Evolutionary conservation across 2,329 filamentous ascomycete species (phyloP).

Genomic region (Talaromyces sp.): DNA sequence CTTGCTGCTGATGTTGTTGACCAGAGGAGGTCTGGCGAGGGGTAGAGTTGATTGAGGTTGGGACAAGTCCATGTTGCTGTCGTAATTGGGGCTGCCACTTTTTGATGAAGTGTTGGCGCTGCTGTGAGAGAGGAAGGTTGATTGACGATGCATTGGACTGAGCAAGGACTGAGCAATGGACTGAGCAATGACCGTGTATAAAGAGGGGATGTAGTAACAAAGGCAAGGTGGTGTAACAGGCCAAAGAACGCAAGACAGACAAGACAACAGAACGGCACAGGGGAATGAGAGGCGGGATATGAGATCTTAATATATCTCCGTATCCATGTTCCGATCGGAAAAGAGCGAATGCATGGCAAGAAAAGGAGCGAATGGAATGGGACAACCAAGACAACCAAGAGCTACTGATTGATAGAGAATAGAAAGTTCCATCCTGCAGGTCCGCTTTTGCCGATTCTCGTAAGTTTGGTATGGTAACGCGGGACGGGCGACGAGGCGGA

Average conservation of each 20-base stretch:
- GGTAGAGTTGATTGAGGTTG: background rate
- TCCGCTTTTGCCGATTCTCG: background rate
- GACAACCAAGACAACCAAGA: no score
- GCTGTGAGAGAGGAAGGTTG: slow-evolving; percentile 4
- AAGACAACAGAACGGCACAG: background rate
- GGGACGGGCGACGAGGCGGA: background rate
- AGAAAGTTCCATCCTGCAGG: background rate
- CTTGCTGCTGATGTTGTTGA: slow-evolving; percentile 22
- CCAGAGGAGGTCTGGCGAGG: slow-evolving; percentile 15
- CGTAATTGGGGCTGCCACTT: background rate
- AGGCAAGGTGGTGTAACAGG: background rate
- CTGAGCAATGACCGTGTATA: no score
- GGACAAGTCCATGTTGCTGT: background rate
- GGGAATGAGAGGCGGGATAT: background rate
- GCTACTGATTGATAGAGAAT: background rate
- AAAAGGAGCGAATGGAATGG: slow-evolving; percentile 1
- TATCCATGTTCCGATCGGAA: background rate
- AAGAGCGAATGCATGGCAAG: background rate
- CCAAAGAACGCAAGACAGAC: background rate
- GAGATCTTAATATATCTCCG: background rate
- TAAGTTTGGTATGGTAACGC: background rate
- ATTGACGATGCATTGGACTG: slow-evolving; percentile 4
- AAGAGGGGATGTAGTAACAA: background rate
- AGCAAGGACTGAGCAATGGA: background rate
- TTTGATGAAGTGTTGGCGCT: background rate